A percentile compares a stretch with the other conserved stretches of the same genome.
These are phyloP conservation scores for Vigna radiata DNA, from an alignment of 306 rosid species.

Conservation along the genomic window DNA sequence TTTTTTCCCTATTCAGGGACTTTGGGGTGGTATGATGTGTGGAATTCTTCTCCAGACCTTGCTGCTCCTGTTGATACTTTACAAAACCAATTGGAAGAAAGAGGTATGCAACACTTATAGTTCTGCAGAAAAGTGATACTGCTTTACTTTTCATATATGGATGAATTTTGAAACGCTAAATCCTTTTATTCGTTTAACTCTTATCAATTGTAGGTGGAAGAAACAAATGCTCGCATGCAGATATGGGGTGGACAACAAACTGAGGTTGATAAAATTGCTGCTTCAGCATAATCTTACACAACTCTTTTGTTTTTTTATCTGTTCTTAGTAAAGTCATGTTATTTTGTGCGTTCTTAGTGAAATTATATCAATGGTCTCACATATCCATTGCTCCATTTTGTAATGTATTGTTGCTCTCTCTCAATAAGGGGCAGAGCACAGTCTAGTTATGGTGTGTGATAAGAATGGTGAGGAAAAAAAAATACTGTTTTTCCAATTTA, in stretches of 20 bases:
- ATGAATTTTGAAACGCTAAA: conserved; percentile 30
- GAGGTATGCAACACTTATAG: conserved; percentile 47
- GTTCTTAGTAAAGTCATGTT: neutral
- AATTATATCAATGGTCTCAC: conserved; percentile 13
- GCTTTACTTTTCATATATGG: conserved; percentile 12
- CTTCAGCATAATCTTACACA: conserved; percentile 38
- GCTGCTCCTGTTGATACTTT: conserved; percentile 47
- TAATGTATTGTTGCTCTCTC: conserved; percentile 2
- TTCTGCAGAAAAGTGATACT: conserved; percentile 24
- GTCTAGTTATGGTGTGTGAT: neutral
- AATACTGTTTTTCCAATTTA: neutral
- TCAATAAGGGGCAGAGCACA: neutral
- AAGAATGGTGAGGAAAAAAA: neutral
- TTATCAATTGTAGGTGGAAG: conserved; percentile 44
- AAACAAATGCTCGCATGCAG: conserved; percentile 48
- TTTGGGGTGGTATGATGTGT: conserved; percentile 64
- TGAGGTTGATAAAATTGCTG: conserved; percentile 26
- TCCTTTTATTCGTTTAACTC: conserved; percentile 16
- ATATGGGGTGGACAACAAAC: conserved; percentile 51
- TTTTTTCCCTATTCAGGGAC: conserved; percentile 42
- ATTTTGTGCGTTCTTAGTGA: neutral
- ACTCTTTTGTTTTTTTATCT: neutral
- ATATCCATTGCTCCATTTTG: conserved; percentile 14
- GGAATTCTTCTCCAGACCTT: conserved; percentile 54
- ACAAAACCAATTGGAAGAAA: conserved; percentile 56